These are phyloP conservation scores for Pisolithus microcarpus DNA, from an alignment of 768 basidiomycete species.

Conservation along the genomic window DNA sequence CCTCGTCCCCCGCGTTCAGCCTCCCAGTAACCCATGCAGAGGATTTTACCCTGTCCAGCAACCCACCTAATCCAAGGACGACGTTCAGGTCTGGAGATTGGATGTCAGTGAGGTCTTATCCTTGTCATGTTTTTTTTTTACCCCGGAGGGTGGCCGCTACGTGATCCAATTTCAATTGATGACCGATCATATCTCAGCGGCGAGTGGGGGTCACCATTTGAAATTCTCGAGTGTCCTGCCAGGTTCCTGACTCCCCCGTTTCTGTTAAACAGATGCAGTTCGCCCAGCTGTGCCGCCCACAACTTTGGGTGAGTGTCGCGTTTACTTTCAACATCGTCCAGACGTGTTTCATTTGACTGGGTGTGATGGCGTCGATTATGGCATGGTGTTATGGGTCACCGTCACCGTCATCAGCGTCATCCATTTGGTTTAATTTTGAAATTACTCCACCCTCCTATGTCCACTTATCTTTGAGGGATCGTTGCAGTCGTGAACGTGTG, in stretches of 20 bases:
- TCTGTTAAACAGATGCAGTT: constrained; percentile 46
- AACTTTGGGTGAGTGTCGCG: constrained; percentile 69
- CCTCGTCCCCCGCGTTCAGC: not conserved
- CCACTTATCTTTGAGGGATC: constrained; percentile 2
- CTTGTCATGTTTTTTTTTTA: constrained; percentile 2
- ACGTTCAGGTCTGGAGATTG: constrained; percentile 67
- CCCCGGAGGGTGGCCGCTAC: not conserved
- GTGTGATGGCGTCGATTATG: not conserved
- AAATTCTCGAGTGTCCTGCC: constrained; percentile 10
- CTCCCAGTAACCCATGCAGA: constrained; percentile 10
- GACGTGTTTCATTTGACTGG: not conserved
- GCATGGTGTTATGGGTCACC: not conserved
- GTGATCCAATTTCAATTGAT: constrained; percentile 14
- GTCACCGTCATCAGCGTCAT: constrained; percentile 11
- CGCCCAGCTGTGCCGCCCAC: constrained; percentile 67
- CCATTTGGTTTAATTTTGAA: constrained; percentile 17
- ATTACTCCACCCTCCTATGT: constrained; percentile 24
- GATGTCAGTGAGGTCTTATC: constrained; percentile 49
- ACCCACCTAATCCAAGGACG: constrained; percentile 64
- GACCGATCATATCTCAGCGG: not conserved
- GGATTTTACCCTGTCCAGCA: constrained; percentile 56
- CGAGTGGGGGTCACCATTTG: constrained; percentile 9
- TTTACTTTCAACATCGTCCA: too few relatives aligned
- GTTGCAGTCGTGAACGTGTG: not conserved
- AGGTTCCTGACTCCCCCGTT: constrained; percentile 7